Base-by-base conservation (phyloP, 2,329 filamentous ascomycete species). In the Penicillium concentricum region DNA sequence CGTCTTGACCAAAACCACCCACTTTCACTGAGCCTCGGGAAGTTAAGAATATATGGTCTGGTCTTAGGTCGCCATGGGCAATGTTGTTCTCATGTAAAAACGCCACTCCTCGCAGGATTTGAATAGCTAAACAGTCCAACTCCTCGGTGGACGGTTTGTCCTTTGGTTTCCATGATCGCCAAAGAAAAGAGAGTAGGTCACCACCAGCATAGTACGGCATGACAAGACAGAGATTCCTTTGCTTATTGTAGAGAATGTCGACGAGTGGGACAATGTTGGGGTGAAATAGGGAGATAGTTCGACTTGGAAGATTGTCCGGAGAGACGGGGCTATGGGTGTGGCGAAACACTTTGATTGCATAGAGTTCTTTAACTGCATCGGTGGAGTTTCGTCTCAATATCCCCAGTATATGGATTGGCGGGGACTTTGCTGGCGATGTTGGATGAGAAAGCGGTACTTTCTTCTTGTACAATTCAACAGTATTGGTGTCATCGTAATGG, bases 1-100 rank as follows among this genome's bases (percentile, higher is more conserved):
- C 34, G 10, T 58, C 51, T 58, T 58, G 30, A 24, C 56, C 56
- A 32, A 58, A 58, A 3, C 56, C 56, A 49, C 42, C 35, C 20
- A 58, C 13, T 35, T 58, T 58, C 4, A 43, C 37, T 8, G 56
- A 47, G n/a, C 56, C 46, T 15, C 34, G 42, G 6, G 47, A 12
- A 7, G 56, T 58, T 4, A 58, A 43, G 6, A 55, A 42, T 9
- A 58, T 34, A 24, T 51, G 46, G 41, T 55, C 47, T 28, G 52
- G 56, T n/a, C 37, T 35, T 18, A 58, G 1, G 5, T 58, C 56
- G 2, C 51, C 51, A 39, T 56, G 54, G 26, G 43, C 42, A 22
- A 48, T 56, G 5, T 32, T 16, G 8, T 30, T 16, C 18, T 30
- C 42, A 22, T 56, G 54, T n/a, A 56, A 20, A 18, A 56, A 56